Base-by-base conservation (phyloP, 495 filamentous ascomycete genomes). In the Talaromyces stipitatus region DNA sequence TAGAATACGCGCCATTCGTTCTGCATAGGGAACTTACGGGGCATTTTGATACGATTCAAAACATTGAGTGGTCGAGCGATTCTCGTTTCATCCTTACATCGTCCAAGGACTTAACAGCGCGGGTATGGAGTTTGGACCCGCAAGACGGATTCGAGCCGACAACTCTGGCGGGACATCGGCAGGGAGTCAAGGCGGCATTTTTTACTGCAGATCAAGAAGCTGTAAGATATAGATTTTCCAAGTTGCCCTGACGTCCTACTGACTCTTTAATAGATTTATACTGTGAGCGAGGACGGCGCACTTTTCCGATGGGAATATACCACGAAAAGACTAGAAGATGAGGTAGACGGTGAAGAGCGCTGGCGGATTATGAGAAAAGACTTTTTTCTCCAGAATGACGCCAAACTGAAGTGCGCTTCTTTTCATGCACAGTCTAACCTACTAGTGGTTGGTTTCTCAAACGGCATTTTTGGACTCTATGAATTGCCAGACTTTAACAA, bases 401-500 rank as follows among this genome's bases (percentile, higher is more conserved):
- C 94, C 10, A 88, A 89, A 63, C 81, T 97, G 29, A 91, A 87
- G 60, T 96, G 92, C 64, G 87, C 90, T 41, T 82, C 86, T 18
- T 98, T 90, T 66, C 92, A 97, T 64, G 73, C 91, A 2, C 75
- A 82, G n/a, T 88, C 91, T 0, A 92, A 91, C 68, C 74, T 98
- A 50, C 70, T 98, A 32, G 90, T 97, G 6, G 86, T 90, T 27
- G 95, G 94, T 3, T 97, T 97, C 65, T 96, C 94, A 24, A 92
- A 92, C 56, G 94, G 94, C 20, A 77, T 96, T 26, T 98, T 98
- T 63, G 86, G 87, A 4, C 75, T 98, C 12, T 96, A 97, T 70
- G 94, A 98, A 62, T 80, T 98, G 70, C 94, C 94, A n/a, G 90
- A 92, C 50, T 97, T 97, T 77, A 96, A 88, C 71, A 84, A 85